These are phyloP conservation scores for Boletus pseudo-olivaceus DNA, from an alignment of 768 basidiomycete genomes.

Conservation along the genomic window DNA sequence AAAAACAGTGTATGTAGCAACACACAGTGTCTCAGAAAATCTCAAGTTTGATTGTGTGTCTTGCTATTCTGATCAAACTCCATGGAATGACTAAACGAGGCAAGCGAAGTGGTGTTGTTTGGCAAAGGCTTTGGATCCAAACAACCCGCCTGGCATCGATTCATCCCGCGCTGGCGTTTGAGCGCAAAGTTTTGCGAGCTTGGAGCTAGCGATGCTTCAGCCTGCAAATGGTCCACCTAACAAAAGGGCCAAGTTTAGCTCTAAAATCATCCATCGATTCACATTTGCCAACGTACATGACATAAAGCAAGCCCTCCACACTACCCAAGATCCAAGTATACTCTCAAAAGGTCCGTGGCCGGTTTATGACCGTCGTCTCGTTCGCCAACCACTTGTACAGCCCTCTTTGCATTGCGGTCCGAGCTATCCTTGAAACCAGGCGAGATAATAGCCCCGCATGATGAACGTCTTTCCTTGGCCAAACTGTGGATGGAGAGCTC, in stretches of 20 bases:
- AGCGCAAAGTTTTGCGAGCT: background rate
- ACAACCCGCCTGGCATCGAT: constrained; percentile 20
- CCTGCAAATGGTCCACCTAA: constrained; percentile 4
- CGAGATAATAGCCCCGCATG: constrained; percentile 52
- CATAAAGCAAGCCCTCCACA: constrained; percentile 17
- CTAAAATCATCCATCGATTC: constrained; percentile 7
- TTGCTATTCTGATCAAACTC: background rate
- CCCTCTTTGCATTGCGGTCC: constrained; percentile 54
- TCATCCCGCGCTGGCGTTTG: background rate
- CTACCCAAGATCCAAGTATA: constrained; percentile 10
- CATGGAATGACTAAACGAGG: background rate
- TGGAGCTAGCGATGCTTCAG: constrained; percentile 14
- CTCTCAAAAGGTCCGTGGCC: constrained; percentile 23
- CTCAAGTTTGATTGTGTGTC: too few species aligned
- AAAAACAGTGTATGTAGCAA: too few species aligned
- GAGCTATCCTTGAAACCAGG: constrained; percentile 44
- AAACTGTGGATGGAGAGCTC: constrained; percentile 59
- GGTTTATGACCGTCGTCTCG: background rate
- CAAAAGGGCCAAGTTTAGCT: constrained; percentile 25
- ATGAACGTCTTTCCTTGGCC: constrained; percentile 56
- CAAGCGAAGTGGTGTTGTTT: constrained; percentile 3
- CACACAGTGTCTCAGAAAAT: too few species aligned
- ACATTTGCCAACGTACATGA: constrained; percentile 22
- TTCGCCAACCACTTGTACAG: constrained; percentile 21
- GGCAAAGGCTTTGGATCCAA: constrained; percentile 27